Conservation (phyloP, 208 protist genomes). For the Leishmania mexicana region DNA sequence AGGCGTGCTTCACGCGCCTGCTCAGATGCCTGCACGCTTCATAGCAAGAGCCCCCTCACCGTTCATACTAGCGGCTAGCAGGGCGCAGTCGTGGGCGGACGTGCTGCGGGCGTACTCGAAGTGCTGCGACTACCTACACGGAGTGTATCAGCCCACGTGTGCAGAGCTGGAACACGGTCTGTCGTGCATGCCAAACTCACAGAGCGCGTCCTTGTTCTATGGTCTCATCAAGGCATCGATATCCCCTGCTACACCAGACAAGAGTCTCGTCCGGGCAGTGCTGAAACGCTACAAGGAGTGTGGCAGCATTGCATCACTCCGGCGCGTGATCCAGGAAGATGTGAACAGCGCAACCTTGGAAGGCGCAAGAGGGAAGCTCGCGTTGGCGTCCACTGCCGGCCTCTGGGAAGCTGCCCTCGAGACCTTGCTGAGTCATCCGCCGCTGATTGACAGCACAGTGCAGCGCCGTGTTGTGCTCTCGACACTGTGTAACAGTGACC, state of each 20-base stretch:
- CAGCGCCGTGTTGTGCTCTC: conserved; percentile 57
- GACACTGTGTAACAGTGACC: conserved; percentile 38
- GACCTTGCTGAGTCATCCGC: conserved; percentile 41
- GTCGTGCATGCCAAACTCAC: conserved; percentile 60
- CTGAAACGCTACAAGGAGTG: conserved; percentile 54
- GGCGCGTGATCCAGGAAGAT: conserved; percentile 81
- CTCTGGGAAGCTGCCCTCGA: conserved; percentile 77
- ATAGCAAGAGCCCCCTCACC: conserved; percentile 35
- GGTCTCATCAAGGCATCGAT: conserved; percentile 57
- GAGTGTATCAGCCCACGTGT: conserved; percentile 63
- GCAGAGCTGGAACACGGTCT: conserved; percentile 72
- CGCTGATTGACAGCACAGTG: conserved; percentile 27
- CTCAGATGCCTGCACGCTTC: background rate
- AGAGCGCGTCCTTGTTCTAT: conserved; percentile 77
- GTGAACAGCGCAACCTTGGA: conserved; percentile 49
- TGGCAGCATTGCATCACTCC: conserved; percentile 51
- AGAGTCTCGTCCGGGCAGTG: conserved; percentile 43
- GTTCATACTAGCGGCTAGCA: conserved; percentile 63
- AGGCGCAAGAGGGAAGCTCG: conserved; percentile 56
- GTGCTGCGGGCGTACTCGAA: conserved; percentile 58
- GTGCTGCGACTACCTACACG: conserved; percentile 43
- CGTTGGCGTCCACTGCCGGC: conserved; percentile 63
- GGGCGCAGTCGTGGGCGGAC: conserved; percentile 63
- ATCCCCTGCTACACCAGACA: conserved; percentile 31
- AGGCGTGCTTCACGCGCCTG: background rate